Evolutionary conservation across 2,329 filamentous ascomycete species (phyloP).

Genomic region (Colletotrichum musae): DNA sequence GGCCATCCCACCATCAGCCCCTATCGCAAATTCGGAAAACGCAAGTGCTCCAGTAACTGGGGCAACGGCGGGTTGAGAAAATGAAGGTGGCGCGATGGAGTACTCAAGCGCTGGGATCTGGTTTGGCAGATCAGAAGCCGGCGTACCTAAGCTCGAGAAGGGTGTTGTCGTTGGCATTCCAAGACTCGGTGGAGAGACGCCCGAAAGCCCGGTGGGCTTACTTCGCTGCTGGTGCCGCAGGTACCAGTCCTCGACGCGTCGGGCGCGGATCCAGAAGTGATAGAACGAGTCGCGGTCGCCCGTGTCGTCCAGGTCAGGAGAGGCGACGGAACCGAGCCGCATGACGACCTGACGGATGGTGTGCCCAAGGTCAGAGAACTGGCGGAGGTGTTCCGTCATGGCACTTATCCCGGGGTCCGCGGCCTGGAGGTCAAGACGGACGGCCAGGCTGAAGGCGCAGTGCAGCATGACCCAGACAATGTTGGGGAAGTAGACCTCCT

Average conservation of each 20-base stretch:
- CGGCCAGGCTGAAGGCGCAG: constrained; percentile 48
- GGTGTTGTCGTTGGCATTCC: background rate
- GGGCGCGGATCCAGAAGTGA: constrained; percentile 42
- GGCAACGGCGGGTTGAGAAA: constrained; percentile 3
- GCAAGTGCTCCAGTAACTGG: background rate
- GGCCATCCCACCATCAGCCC: background rate
- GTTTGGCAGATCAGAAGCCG: constrained; percentile 7
- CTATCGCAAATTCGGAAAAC: constrained; percentile 1
- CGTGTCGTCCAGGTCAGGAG: constrained; percentile 22
- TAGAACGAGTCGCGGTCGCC: constrained; percentile 46
- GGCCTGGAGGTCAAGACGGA: constrained; percentile 50
- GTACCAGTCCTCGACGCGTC: constrained; percentile 39
- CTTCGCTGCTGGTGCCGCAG: constrained; percentile 10
- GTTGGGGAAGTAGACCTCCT: constrained; percentile 49
- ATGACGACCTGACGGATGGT: constrained; percentile 49
- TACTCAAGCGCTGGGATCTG: constrained; percentile 3
- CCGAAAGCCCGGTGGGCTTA: background rate
- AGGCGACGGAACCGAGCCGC: constrained; percentile 46
- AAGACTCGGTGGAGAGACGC: constrained; percentile 1
- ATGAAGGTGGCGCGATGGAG: constrained; percentile 6
- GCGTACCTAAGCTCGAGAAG: constrained; percentile 6
- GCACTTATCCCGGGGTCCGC: constrained; percentile 45
- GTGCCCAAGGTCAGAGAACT: constrained; percentile 49
- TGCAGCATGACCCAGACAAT: constrained; percentile 51
- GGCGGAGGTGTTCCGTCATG: constrained; percentile 47